Conservation (phyloP, 1,284 basidiomycete genomes). For the Coniferiporia sulphurascens region DNA sequence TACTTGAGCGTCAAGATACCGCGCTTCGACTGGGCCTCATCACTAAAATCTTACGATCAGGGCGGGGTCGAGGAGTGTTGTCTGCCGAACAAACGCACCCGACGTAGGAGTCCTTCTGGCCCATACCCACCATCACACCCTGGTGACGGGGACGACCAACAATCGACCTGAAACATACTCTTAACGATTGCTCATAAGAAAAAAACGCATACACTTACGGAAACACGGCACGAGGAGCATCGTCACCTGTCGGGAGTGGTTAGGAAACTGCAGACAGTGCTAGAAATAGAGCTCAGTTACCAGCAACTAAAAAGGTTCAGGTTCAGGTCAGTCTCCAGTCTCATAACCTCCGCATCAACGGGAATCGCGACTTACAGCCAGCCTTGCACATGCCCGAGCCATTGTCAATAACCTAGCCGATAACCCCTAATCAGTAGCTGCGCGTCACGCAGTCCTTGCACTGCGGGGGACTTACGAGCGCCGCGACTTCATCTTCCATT, state of each 20-base stretch:
- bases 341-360: not conserved
- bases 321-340: no score
- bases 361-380: slow-evolving; percentile 59
- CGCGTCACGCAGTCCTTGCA: not conserved
- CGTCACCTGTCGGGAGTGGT: slow-evolving; percentile 43
- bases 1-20: slow-evolving; percentile 92
- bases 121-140: slow-evolving; percentile 91
- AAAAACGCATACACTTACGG: slow-evolving; percentile 39
- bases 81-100: slow-evolving; percentile 43
- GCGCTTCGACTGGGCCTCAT: slow-evolving; percentile 94
- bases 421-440: not conserved
- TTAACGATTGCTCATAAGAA: slow-evolving; percentile 4
- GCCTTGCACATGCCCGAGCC: slow-evolving; percentile 92
- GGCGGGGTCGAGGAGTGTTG: no score
- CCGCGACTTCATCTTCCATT: slow-evolving; percentile 14
- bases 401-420: slow-evolving; percentile 71
- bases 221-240: slow-evolving; percentile 68
- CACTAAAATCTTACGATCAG: slow-evolving; percentile 37
- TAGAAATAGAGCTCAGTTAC: slow-evolving; percentile 32
- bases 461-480: slow-evolving; percentile 1
- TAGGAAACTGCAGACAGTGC: not conserved
- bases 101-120: slow-evolving; percentile 85
- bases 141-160: slow-evolving; percentile 91
- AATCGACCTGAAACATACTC: slow-evolving; percentile 55
- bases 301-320: slow-evolving; percentile 20